Percentiles rank a stretch among this genome's conserved stretches.
Evolutionary conservation across 352 stramenopile species (phyloP).

Genomic region (Pythium apleroticum): DNA sequence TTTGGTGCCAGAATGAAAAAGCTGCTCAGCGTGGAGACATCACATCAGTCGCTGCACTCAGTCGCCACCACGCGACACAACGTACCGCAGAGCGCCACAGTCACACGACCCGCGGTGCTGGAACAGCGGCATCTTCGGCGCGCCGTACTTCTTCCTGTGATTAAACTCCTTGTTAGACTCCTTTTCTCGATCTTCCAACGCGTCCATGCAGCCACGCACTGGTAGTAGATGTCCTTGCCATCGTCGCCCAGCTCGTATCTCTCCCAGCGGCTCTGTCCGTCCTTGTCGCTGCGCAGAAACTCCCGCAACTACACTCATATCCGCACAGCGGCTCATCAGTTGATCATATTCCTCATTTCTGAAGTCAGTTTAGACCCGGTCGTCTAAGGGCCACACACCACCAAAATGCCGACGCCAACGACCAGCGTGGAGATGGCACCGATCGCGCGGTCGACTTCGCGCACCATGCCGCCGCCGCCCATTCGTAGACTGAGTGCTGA

Average conservation of each 20-base stretch:
- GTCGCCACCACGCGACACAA: conserved; percentile 6
- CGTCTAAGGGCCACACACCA: conserved; percentile 37
- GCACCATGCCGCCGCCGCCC: conserved; percentile 53
- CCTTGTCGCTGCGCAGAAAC: conserved; percentile 50
- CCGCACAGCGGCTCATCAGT: too few relatives aligned
- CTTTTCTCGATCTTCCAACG: background rate
- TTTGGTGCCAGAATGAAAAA: conserved; percentile 77
- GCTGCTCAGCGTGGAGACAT: conserved; percentile 26
- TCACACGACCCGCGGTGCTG: conserved; percentile 74
- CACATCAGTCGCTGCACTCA: too few relatives aligned
- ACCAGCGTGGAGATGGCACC: conserved; percentile 74
- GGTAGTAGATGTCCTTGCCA: conserved; percentile 72
- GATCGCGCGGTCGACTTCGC: conserved; percentile 78
- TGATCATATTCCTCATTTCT: too few relatives aligned
- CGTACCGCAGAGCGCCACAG: conserved; percentile 60
- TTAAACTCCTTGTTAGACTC: background rate
- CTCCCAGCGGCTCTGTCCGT: conserved; percentile 56
- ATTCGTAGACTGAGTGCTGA: conserved; percentile 24
- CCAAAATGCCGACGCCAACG: conserved; percentile 65
- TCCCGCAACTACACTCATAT: conserved; percentile 54
- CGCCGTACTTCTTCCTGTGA: conserved; percentile 72
- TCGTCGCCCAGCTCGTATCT: conserved; percentile 43
- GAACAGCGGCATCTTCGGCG: conserved; percentile 69
- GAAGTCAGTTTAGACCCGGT: background rate
- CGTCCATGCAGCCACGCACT: conserved; percentile 34